Evolutionary conservation across 345 rosid species (phyloP).

Genomic region (Pistacia vera): DNA sequence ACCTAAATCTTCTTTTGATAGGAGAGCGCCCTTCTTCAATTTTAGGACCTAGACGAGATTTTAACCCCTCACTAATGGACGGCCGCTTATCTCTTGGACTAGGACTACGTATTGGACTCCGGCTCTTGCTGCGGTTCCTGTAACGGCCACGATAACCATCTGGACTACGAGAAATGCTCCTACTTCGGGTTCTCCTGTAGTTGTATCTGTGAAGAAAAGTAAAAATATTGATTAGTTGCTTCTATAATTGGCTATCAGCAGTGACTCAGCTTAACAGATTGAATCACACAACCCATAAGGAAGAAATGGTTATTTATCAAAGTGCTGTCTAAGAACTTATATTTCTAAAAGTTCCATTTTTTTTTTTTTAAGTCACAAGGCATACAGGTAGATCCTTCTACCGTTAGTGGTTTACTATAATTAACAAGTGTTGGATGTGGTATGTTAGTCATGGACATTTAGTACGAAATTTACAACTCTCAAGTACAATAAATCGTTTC

Average conservation of each 20-base stretch:
- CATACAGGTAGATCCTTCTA: neutral
- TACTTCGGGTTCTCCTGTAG: slow-evolving; percentile 47
- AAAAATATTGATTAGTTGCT: slow-evolving; percentile 4
- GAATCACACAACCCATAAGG: neutral
- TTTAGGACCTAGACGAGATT: slow-evolving; percentile 71
- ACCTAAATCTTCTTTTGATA: slow-evolving; percentile 35
- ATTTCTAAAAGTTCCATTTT: neutral
- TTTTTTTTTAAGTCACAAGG: neutral
- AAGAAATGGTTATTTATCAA: neutral
- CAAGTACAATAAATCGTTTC: neutral
- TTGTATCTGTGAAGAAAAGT: slow-evolving; percentile 41
- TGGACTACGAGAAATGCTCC: slow-evolving; percentile 70
- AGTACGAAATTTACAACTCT: neutral
- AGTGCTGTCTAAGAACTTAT: neutral
- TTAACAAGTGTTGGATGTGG: neutral
- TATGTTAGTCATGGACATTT: neutral
- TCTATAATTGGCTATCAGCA: neutral
- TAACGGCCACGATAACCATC: slow-evolving; percentile 46
- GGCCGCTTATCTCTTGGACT: slow-evolving; percentile 64
- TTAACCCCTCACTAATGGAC: slow-evolving; percentile 64
- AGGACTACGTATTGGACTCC: slow-evolving; percentile 58
- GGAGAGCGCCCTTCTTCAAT: slow-evolving; percentile 36
- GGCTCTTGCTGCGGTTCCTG: slow-evolving; percentile 55
- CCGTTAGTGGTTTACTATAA: neutral
- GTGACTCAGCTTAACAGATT: neutral